These are phyloP conservation scores for Phaeotremella fagi DNA, from an alignment of 768 basidiomycete genomes.

Conservation along the genomic window DNA sequence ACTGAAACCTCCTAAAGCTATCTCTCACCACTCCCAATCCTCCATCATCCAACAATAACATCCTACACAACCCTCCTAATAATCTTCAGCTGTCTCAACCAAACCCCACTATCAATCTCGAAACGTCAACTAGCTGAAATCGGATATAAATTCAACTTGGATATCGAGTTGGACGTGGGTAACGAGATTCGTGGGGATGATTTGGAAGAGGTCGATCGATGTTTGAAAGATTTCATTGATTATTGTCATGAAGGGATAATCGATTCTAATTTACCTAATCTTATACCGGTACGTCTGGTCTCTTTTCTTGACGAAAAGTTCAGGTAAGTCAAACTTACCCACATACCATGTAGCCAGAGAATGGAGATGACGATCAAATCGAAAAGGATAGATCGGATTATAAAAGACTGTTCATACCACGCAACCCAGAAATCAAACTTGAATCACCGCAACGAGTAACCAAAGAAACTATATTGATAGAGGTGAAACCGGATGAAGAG, in stretches of 20 bases:
- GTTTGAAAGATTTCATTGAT: neutral
- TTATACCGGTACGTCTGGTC: neutral
- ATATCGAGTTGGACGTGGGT: constrained; percentile 14
- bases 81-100: constrained; percentile 10
- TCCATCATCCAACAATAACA: constrained; percentile 26
- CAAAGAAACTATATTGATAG: neutral
- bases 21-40: constrained; percentile 23
- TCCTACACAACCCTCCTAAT: constrained; percentile 26
- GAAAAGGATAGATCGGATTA: too few species aligned
- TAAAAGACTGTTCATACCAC: neutral
- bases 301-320: neutral
- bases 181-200: constrained; percentile 8
- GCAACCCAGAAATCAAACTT: neutral
- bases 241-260: neutral
- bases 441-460: neutral
- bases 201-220: constrained; percentile 2
- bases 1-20: constrained; percentile 6
- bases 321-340: too few species aligned
- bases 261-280: neutral
- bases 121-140: constrained; percentile 12
- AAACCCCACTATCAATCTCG: constrained; percentile 12
- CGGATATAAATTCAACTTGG: constrained; percentile 19
- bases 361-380: too few species aligned
- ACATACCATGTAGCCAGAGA: neutral
- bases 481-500: too few species aligned